Base-by-base conservation (phyloP, 805 yeast genomes). In the Yarrowia sp. region DNA sequence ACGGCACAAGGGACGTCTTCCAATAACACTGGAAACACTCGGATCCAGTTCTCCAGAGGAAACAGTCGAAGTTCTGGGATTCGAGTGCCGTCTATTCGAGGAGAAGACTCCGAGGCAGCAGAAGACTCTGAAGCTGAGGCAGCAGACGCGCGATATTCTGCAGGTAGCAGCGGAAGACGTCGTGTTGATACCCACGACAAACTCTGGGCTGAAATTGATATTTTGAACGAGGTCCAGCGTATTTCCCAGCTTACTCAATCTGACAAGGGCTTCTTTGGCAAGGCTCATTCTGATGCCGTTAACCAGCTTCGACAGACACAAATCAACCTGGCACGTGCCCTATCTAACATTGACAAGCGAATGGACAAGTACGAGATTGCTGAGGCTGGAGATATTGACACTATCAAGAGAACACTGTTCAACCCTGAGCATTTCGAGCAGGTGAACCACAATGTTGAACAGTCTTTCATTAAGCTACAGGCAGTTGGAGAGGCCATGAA, bases 151-250 rank as follows among this genome's bases (percentile, higher is more conserved):
- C n/a, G 16, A 35, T 59, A 59, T 8, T 43, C 50, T 4, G 42
- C 65, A 9, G 65, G 65, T n/a, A 45, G 65, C 19, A 35, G 65
- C 7, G 65, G 65, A 12, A n/a, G 65, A 35, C 65, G 56, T 22
- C 67, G 56, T 59, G 87, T 86, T 22, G 87, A 90, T 67, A 80
- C 85, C 70, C 92, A 88, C 78, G 97, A 91, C 77, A 83, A 84
- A 74, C 81, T 91, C 56, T 93, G 97, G 97, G 88, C 94, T 8
- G 96, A 91, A 72, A 87, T 92, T 63, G 97, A 90, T 73, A 89
- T 90, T 0, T 81, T 94, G 71, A 93, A 91, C 72, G 97, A 91
- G 71, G 95, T 92, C 8, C 84, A 85, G 69, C 82, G 81, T 65
- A 82, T 89, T 81, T 86, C 91, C 2, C 74, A 71, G n/a, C 72